phyloP scores from a whole-genome alignment of 2,329 filamentous ascomycete genomes.

The Aspergillus novofumigatus region DNA sequence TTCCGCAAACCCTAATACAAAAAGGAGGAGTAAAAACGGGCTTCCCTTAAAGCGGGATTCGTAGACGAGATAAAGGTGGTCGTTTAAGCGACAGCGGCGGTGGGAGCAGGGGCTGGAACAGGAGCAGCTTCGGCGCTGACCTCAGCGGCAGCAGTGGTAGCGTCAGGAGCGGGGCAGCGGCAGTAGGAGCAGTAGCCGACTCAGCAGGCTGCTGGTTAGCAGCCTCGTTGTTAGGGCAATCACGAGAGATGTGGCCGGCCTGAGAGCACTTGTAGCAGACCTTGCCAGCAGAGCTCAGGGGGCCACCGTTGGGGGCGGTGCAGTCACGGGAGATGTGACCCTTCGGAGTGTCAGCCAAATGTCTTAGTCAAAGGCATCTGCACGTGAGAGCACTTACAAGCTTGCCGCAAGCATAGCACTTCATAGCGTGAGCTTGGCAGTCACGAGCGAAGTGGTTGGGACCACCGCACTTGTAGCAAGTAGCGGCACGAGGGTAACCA shows the following conservation, averaged over 20 bases:
- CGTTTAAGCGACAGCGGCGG: slow-evolving; percentile 43
- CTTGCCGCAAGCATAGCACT: slow-evolving; percentile 96
- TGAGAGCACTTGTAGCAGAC: slow-evolving; percentile 98
- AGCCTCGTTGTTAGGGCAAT: slow-evolving; percentile 75
- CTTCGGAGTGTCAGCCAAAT: slow-evolving; percentile 17
- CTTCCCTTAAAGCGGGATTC: slow-evolving; percentile 14
- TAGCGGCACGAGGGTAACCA: slow-evolving; percentile 53
- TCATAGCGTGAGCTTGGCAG: slow-evolving; percentile 97
- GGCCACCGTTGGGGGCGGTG: slow-evolving; percentile 92
- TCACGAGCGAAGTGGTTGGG: slow-evolving; percentile 98
- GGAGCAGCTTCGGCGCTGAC: slow-evolving; percentile 31
- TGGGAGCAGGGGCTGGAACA: slow-evolving; percentile 36
- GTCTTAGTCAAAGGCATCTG: background rate
- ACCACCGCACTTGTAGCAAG: slow-evolving; percentile 68
- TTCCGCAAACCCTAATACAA: slow-evolving; percentile 30
- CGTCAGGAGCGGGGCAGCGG: slow-evolving; percentile 30
- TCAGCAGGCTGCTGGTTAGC: slow-evolving; percentile 34
- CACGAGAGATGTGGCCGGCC: slow-evolving; percentile 91
- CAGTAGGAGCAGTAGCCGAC: slow-evolving; percentile 32
- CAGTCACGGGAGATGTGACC: slow-evolving; percentile 93
- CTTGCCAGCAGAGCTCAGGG: slow-evolving; percentile 93
- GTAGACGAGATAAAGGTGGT: slow-evolving; percentile 8
- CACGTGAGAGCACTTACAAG: slow-evolving; percentile 45
- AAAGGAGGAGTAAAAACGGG: slow-evolving; percentile 17
- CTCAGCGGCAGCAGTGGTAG: slow-evolving; percentile 32